Conservation (phyloP, 192 early-diverging fungal genomes). For the Linnemannia hyalina region DNA sequence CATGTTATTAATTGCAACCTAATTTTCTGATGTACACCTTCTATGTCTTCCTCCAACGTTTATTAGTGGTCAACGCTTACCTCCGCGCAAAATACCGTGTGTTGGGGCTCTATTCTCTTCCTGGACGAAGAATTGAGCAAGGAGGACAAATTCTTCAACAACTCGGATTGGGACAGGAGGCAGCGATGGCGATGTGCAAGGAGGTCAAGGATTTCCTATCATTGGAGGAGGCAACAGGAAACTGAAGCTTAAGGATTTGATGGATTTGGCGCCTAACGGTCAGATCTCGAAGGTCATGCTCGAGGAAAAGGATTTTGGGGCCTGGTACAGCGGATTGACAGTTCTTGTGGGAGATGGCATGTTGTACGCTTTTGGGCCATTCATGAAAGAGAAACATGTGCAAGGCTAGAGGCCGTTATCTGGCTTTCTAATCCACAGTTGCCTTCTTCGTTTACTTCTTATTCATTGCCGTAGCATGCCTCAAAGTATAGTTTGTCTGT, state of each 20-base stretch:
- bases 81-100: not conserved
- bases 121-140: not conserved
- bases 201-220: constrained; percentile 17
- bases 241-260: constrained; percentile 8
- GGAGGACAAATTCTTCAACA: not conserved
- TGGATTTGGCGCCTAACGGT: constrained; percentile 7
- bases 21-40: no score
- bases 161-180: constrained; percentile 8
- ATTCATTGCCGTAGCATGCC: not conserved
- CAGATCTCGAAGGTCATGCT: constrained; percentile 29
- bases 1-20: not conserved
- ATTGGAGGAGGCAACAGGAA: not conserved
- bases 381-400: no score
- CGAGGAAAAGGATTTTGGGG: constrained; percentile 36
- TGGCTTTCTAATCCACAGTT: not conserved
- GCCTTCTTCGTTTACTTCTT: not conserved
- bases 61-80: constrained; percentile 7
- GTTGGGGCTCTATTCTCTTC: not conserved
- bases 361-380: no score
- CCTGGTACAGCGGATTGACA: constrained; percentile 23
- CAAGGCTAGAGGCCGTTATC: no score
- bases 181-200: constrained; percentile 11
- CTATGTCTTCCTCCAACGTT: no score
- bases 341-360: constrained; percentile 31
- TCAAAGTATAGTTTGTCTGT: not conserved